Percentiles rank a stretch among this genome's conserved stretches.
Conservation (phyloP, 352 stramenopile genomes). For the Phytophthora parvispora region DNA sequence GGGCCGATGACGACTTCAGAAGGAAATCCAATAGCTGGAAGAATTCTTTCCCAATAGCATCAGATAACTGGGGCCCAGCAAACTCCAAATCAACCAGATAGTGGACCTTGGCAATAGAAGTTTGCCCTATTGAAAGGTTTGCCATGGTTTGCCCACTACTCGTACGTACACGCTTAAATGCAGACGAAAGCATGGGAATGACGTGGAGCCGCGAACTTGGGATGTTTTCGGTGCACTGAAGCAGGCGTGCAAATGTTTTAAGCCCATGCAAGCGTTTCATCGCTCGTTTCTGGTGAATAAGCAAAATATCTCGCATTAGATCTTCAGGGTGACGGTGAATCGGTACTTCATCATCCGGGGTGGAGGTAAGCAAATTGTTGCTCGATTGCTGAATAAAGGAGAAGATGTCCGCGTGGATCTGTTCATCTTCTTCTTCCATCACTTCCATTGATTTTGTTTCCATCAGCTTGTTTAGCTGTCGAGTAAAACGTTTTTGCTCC, state of each 20-base stretch:
- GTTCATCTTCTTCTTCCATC: conserved; percentile 89
- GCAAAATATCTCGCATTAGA: conserved; percentile 56
- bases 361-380: conserved; percentile 15
- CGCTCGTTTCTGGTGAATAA: conserved; percentile 59
- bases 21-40: conserved; percentile 74
- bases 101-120: conserved; percentile 71
- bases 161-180: conserved; percentile 69
- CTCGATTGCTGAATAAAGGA: conserved; percentile 79
- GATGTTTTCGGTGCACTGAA: conserved; percentile 65
- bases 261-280: conserved; percentile 69
- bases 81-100: conserved; percentile 83
- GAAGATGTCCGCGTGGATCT: conserved; percentile 86
- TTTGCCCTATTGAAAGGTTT: conserved; percentile 13
- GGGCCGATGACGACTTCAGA: conserved; percentile 49
- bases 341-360: not conserved
- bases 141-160: not conserved
- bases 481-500: conserved; percentile 49
- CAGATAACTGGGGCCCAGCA: conserved; percentile 50
- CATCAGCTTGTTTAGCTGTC: conserved; percentile 77
- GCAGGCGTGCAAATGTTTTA: conserved; percentile 67
- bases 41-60: conserved; percentile 69
- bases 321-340: conserved; percentile 50
- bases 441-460: conserved; percentile 77
- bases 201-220: conserved; percentile 75
- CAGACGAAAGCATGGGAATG: conserved; percentile 75